Evolutionary conservation across 306 rosid genomes (phyloP), one percentile per base, ranked within the genome.

Genomic region (Malus sieversii): DNA sequence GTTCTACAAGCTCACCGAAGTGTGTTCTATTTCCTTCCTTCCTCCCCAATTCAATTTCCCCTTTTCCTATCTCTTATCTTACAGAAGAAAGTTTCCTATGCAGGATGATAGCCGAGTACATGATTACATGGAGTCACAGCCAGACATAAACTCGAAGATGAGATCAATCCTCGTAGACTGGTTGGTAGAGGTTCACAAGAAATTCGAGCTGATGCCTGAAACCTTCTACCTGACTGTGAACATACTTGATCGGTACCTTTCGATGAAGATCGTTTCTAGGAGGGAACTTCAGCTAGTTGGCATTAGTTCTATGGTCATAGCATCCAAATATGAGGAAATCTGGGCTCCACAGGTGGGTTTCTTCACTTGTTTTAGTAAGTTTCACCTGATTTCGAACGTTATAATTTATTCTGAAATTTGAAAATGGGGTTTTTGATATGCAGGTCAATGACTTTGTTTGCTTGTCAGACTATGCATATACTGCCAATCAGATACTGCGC

Each of bases 231-330:
- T 93, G 32, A 76, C 98, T 2, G 61, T 93, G 11, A 90, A 90
- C 18, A 87, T 92, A 19, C 85, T 86, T 11, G 98, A 92, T 52
- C 85, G 96, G 1, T 90, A 87, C 77, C 88, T 90, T 58, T 88
- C 91, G 16, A 46, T 10, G 66, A 93, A 73, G 84, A 74, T 70
- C 32, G 83, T 89, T 2, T 67, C 88, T 14, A 86, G 98, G 81
- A 90, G 67, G 81, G 95, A 89, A 42, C 93, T 90, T 84, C 98
- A 93, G 80, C 81, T 93, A 8, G 87, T 93, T 75, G 98, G 98
- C 16, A 87, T 93, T 70, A 89, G 96, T 65, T 81, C 96, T 22
- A 90, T 90, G 96, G 87, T 90, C 25, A 79, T 93, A 52, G 98
- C 98, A 16, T 86, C 89, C 74, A 93, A 93, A 58, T 93, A 93